A percentile compares a stretch with the other conserved stretches of the same genome.
Evolutionary conservation across 2,329 filamentous ascomycete species (phyloP).

Genomic region (Alternaria sp.): DNA sequence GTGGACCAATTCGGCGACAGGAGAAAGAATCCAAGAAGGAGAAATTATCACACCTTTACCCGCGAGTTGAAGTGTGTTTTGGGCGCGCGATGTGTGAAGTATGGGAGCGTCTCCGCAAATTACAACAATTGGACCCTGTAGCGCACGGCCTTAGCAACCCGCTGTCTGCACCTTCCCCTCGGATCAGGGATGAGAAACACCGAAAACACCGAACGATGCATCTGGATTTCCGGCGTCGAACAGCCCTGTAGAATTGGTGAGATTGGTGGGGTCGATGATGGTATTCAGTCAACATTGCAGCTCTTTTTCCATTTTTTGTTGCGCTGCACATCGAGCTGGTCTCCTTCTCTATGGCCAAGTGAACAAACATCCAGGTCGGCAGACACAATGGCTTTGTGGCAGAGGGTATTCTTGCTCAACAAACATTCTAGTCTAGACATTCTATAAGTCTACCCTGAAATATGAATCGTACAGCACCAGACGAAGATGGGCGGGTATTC

Average conservation of each 20-base stretch:
- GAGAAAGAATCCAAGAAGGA: not conserved
- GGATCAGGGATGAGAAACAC: conserved; percentile 4
- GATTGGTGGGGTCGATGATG: not conserved
- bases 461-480: not conserved
- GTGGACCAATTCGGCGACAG: conserved; percentile 10
- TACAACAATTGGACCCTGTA: conserved; percentile 11
- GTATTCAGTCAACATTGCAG: not conserved
- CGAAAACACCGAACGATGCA: not conserved
- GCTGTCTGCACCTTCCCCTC: conserved; percentile 5
- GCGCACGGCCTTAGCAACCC: conserved; percentile 12
- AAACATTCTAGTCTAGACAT: not conserved
- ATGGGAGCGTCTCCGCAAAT: conserved; percentile 14
- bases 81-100: conserved; percentile 1
- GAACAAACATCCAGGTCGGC: not conserved
- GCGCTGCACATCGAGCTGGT: not conserved
- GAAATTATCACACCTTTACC: not conserved
- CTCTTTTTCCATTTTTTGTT: not conserved
- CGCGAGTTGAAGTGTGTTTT: not conserved
- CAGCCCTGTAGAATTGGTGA: not conserved
- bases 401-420: not conserved
- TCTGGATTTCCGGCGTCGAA: not conserved
- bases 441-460: not conserved
- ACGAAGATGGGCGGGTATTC: not conserved
- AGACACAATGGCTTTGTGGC: not conserved
- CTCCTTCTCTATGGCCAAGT: not conserved